Evolutionary conservation across 805 yeast species (phyloP).

Genomic region (Priceomyces castillae): DNA sequence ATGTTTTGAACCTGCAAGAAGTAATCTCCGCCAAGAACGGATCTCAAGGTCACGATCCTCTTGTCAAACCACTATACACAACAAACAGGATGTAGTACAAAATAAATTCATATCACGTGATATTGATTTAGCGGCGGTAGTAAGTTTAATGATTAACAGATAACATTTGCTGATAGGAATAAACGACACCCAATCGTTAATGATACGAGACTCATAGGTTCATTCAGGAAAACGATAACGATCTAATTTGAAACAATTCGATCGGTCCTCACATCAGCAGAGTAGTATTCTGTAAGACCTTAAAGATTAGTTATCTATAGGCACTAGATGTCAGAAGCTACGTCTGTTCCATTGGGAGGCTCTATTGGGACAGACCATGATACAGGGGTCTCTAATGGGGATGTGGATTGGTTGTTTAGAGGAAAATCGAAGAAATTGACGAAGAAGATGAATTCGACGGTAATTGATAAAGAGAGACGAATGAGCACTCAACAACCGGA

Average conservation of each 20-base stretch:
- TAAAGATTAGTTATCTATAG: background rate
- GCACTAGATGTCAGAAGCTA: background rate
- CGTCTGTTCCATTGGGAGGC: background rate
- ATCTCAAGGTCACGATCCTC: too few species aligned
- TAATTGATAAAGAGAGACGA: conserved; percentile 4
- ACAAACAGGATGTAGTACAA: too few species aligned
- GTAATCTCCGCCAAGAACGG: too few species aligned
- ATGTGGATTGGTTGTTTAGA: conserved; percentile 81
- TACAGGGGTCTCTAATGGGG: conserved; percentile 65
- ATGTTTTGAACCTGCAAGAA: too few species aligned
- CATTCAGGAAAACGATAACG: background rate
- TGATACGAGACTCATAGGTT: background rate
- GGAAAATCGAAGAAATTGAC: conserved; percentile 65
- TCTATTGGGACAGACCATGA: conserved; percentile 17
- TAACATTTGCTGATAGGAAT: background rate
- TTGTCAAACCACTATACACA: too few species aligned
- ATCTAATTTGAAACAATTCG: background rate
- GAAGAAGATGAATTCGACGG: conserved; percentile 33
- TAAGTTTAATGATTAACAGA: background rate
- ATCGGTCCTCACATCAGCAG: background rate
- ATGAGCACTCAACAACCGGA: conserved; percentile 6
- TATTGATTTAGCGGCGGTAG: background rate
- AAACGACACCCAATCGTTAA: background rate
- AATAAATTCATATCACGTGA: background rate
- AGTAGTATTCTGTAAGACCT: background rate